Percentiles rank a stretch among this genome's conserved stretches.
Evolutionary conservation across 257 asterid species (phyloP).

Genomic region (Solanum chilense): DNA sequence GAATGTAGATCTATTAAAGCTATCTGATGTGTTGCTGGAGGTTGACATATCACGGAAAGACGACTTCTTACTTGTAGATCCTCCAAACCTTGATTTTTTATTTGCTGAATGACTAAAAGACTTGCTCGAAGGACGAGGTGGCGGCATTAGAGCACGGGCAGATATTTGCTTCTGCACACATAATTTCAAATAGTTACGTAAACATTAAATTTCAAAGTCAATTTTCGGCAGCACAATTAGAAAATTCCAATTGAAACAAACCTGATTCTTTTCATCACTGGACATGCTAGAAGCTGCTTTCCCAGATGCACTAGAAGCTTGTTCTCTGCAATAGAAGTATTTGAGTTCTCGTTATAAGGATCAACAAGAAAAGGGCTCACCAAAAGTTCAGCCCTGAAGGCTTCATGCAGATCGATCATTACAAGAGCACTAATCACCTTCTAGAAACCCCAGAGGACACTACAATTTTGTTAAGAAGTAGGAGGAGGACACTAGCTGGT

Average conservation of each 20-base stretch:
- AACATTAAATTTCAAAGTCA: not conserved
- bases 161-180: conserved; percentile 55
- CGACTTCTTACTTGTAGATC: conserved; percentile 37
- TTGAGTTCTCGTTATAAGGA: not conserved
- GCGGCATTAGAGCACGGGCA: conserved; percentile 93
- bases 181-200: not conserved
- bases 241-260: conserved; percentile 1
- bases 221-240: not conserved
- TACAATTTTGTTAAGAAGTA: not conserved
- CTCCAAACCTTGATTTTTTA: conserved; percentile 40
- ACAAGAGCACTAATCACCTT: not conserved
- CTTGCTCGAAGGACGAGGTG: conserved; percentile 74
- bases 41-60: conserved; percentile 37
- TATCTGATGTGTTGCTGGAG: conserved; percentile 70
- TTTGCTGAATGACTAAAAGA: conserved; percentile 21
- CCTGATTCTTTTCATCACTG: conserved; percentile 89
- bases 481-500: not conserved
- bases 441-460: not conserved
- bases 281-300: conserved; percentile 91
- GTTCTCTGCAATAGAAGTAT: conserved; percentile 50
- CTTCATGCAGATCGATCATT: not conserved
- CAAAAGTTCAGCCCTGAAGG: not conserved
- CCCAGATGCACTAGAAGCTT: conserved; percentile 83
- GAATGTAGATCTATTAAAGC: conserved; percentile 30
- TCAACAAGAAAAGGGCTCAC: not conserved